Evolutionary conservation across 2,329 filamentous ascomycete genomes (phyloP).

Genomic region (Tolypocladium paradoxum): DNA sequence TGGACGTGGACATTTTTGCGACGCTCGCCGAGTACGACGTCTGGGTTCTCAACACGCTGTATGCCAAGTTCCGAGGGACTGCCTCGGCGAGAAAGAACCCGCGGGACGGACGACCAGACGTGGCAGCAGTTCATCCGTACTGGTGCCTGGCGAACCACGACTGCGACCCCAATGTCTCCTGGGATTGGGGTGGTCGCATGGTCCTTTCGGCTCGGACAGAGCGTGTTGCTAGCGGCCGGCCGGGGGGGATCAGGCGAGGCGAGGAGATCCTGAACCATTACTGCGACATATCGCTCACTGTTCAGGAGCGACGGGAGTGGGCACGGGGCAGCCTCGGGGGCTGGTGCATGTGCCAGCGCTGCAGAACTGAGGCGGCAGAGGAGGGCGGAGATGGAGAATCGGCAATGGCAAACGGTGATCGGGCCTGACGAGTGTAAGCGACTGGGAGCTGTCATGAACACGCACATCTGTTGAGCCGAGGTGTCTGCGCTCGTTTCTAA

Average conservation of each 20-base stretch:
- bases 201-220: slow-evolving; percentile 53
- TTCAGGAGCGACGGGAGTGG: slow-evolving; percentile 80
- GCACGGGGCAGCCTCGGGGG: slow-evolving; percentile 79
- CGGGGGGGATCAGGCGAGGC: slow-evolving; percentile 59
- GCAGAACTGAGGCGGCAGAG: slow-evolving; percentile 54
- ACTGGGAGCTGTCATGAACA: not conserved
- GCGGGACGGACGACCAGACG: slow-evolving; percentile 73
- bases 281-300: slow-evolving; percentile 71
- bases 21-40: slow-evolving; percentile 50
- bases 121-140: slow-evolving; percentile 85
- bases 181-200: slow-evolving; percentile 84
- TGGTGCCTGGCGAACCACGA: slow-evolving; percentile 97
- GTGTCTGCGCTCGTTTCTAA: not conserved
- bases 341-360: slow-evolving; percentile 76
- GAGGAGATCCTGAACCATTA: slow-evolving; percentile 92
- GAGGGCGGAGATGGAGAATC: not conserved
- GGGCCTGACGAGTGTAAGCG: not conserved
- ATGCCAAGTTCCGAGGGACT: slow-evolving; percentile 85
- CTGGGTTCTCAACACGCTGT: slow-evolving; percentile 85
- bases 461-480: not conserved
- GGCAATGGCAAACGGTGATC: not conserved
- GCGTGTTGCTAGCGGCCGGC: slow-evolving; percentile 37
- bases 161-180: slow-evolving; percentile 87
- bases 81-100: slow-evolving; percentile 74
- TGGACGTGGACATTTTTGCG: slow-evolving; percentile 69